A percentile compares a stretch with the other conserved stretches of the same genome.
These are phyloP conservation scores for Neonectria ditissima DNA, from an alignment of 2,329 filamentous ascomycete genomes.

Conservation along the genomic window DNA sequence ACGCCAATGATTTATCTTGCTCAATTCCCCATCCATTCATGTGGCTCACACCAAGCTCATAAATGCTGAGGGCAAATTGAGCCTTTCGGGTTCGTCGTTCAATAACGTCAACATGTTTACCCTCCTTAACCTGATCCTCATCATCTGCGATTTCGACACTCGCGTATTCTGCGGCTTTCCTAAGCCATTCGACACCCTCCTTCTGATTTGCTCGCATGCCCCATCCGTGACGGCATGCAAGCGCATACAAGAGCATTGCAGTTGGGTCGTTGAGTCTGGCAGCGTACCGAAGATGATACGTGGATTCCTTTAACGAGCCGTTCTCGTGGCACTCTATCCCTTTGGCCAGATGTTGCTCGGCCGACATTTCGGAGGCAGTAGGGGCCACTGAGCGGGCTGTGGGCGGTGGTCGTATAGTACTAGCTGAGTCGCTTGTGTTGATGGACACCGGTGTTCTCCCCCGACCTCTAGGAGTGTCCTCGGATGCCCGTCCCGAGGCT, in stretches of 20 bases:
- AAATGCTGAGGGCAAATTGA: slow-evolving; percentile 94
- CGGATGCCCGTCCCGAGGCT: slow-evolving; percentile 58
- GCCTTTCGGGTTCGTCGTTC: slow-evolving; percentile 88
- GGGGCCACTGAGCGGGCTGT: slow-evolving; percentile 62
- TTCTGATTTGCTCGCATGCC: slow-evolving; percentile 93
- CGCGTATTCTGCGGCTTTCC: slow-evolving; percentile 88
- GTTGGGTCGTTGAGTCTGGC: slow-evolving; percentile 88
- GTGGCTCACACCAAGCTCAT: slow-evolving; percentile 95
- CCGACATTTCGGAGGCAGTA: slow-evolving; percentile 75
- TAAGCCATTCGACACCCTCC: slow-evolving; percentile 92
- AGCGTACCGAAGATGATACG: slow-evolving; percentile 92
- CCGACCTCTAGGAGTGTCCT: slow-evolving; percentile 63
- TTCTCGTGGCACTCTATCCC: slow-evolving; percentile 91
- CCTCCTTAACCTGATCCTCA: slow-evolving; percentile 73
- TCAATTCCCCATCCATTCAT: slow-evolving; percentile 99
- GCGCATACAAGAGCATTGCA: slow-evolving; percentile 94
- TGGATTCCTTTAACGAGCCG: slow-evolving; percentile 90
- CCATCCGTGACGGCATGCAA: slow-evolving; percentile 97
- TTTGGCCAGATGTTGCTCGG: slow-evolving; percentile 90
- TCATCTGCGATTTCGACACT: slow-evolving; percentile 87
- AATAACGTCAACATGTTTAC: slow-evolving; percentile 71
- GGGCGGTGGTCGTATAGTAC: slow-evolving; percentile 58
- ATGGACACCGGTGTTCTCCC: slow-evolving; percentile 61
- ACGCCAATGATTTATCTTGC: slow-evolving; percentile 87
- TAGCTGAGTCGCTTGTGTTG: slow-evolving; percentile 65